Base-by-base conservation (phyloP, 331 rosid species). In the Prunus yedoensis region DNA sequence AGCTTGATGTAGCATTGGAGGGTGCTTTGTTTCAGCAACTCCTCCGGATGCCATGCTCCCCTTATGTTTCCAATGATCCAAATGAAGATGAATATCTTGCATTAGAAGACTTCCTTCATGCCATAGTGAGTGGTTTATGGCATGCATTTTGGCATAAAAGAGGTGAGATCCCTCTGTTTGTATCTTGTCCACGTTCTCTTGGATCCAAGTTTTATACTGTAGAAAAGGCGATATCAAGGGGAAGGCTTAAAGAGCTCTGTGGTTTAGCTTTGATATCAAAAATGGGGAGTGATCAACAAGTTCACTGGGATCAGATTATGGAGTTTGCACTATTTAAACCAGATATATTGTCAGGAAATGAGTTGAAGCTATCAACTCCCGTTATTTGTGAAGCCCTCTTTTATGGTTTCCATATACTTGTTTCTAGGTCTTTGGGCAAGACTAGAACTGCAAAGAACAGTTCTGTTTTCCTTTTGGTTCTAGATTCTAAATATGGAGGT, bases 141-240 rank as follows among this genome's bases (percentile, higher is more conserved):
- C 97, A 93, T 23, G 85, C 94, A 25, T 91, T 91, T 80, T 91
- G 97, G 97, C 97, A 86, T 82, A 89, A 80, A 83, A 84, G 86
- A 43, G 94, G 92, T 38, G 87, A 87, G 4, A 74, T 86, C 3
- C 97, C 94, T 9, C 79, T 87, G 53, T 86, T 86, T 74, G 89
- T 91, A 57, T 87, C 97, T 16, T 86, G 97, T 63, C 88, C 94
- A 27, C 82, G 87, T 53, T 70, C 81, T 73, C 79, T 85, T 71
- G 97, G 94, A 75, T 91, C 94, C n/a, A 91, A 78, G 83, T 91
- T 91, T 76, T 86, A 51, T 72, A 78, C 85, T 16, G 84, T 91
- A 53, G 97, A 89, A 21, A 89, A 83, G 85, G 92, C 89, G 21
- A 86, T 89, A 70, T 83, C 94, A 66, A 89, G 89, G 78, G 87